Evolutionary conservation across 2,329 filamentous ascomycete species (phyloP), one percentile per base, ranked within the genome.

Genomic region (Sordariomycetes sp.): DNA sequence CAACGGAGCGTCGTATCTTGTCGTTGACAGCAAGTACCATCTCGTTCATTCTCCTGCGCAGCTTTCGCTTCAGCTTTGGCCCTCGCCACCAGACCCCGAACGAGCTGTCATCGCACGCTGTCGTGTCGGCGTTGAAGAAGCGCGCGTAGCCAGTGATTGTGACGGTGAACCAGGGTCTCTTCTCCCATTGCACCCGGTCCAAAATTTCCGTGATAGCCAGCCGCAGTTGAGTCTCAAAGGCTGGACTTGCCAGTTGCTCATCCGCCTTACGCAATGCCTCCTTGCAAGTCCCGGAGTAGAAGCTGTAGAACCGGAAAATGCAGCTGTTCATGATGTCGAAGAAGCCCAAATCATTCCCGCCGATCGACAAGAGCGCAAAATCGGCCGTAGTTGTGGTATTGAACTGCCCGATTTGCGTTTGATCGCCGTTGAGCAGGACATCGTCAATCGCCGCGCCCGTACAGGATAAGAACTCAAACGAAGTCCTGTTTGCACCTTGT

Each of bases 281-380:
- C 33, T 59, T 56, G 46, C 64, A 69, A 2, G 63, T 63, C 5
- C 62, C 63, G 12, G 59, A 64, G 48, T 63, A 65, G 46, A 64
- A 62, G 42, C 59, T 60, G 44, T 68, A 68, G 45, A 68, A 68
- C 21, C 63, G 57, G 41, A 68, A 68, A 12, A 69, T 59, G 43
- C 66, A 68, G 17, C 63, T 63, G 42, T 68, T 68, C 47, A 68
- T 64, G 15, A 68, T 60, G 24, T 62, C 58, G 40, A 66, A 68
- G 51, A 68, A 68, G 40, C 63, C 64, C 8, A 68, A 53, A 41
- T 68, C 65, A 46, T 68, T 68, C 12, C 64, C 64, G 30, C 63
- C 64, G 21, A 68, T 53, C n/a, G 63, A 66, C 6, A 68, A 49
- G 1, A 66, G 55, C 4, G 62, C 62, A 39, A 68, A 65, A 43